Evolutionary conservation across 1,139 yeast species (phyloP), one percentile per base, ranked within the genome.

Genomic region (Suhomyces ambrosiae): DNA sequence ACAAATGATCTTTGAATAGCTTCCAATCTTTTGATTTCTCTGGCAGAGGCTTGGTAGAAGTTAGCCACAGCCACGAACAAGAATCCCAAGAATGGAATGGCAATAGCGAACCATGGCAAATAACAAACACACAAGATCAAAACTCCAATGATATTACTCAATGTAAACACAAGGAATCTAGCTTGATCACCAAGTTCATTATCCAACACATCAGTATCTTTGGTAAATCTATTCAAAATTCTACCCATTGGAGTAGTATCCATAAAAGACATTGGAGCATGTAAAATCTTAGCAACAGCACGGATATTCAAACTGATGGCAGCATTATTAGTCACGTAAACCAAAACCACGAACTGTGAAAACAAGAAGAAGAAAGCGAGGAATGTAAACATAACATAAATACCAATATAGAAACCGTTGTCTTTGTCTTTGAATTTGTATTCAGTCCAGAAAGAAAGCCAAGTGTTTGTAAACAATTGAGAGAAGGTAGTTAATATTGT

Each of bases 371-470:
- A 30, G 19, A 49, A 68, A 15, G 56, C 63, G 56, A 41, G 71
- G 49, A 48, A 60, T 2, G 81, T 73, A 45, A 82, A 73, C 73
- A 80, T 63, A 30, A 81, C 78, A 51, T 84, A 85, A 23, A 84
- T 44, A 2, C 88, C 96, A 63, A 86, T 84, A 58, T 88, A 89
- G 48, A 79, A 77, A 3, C 76, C 74, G 33, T 72, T 65, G 1
- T 76, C 47, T 35, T 73, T 63, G 12, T 53, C 54, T 2, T 52
- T 40, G 52, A 83, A 87, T 55, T 76, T 80, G 36, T 68, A 37
- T 14, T 72, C 75, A 3, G 85, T 73, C 97, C 97, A 89, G 59
- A 78, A 89, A 0, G 96, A 82, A 44, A 89, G 68, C 95, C 96
- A 89, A 14, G 83, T 82, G 50, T 84, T 85, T 24, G 86, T 72